Base-by-base conservation (phyloP, 1,284 basidiomycete genomes). In the Marasmius sp. region DNA sequence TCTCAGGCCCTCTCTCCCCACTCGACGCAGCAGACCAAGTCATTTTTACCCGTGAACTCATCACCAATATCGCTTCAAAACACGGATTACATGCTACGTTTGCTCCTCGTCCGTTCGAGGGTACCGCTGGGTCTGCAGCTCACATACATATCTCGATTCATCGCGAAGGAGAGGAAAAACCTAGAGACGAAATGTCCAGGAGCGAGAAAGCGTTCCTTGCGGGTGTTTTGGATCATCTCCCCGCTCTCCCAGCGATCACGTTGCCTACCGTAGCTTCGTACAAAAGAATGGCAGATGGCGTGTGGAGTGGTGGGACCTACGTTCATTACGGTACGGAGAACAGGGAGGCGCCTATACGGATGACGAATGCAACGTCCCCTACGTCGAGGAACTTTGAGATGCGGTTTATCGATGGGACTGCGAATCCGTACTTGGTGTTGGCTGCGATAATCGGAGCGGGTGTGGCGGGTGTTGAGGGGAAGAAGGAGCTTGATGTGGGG, bases 281-380 rank as follows among this genome's bases (percentile, higher is more conserved):
- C 70, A 75, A 76, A 18, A 84, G 90, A 11, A 79, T 91, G 71
- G 57, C 61, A 5, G 89, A 92, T 66, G 87, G 87, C 3, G 79
- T 82, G 20, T 89, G 86, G 87, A 81, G 85, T 0, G 88, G 90
- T 34, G 89, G 89, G 6, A 91, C 88, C 0, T 89, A 84, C 69
- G 79, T 85, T 48, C 79, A 74, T 62, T 91, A 87, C 87, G 90
- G 89, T 0, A 79, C 80, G 3, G 86, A 91, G 60, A 88, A 89
- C 71, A 82, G 85, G 56, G 89, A 91, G 69, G 76, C 80, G 0
- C 84, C 88, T 1, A 70, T 92, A 7, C 85, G 89, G 4, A 71
- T 89, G 27, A 81, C 82, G 60, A 87, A 85, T 53, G 74, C 79
- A 2, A 64, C 70, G 4, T 79, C 78, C 0, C 77, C 77, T 6